Base-by-base conservation (phyloP, 2,329 filamentous ascomycete genomes). In the Diaporthe amygdali region DNA sequence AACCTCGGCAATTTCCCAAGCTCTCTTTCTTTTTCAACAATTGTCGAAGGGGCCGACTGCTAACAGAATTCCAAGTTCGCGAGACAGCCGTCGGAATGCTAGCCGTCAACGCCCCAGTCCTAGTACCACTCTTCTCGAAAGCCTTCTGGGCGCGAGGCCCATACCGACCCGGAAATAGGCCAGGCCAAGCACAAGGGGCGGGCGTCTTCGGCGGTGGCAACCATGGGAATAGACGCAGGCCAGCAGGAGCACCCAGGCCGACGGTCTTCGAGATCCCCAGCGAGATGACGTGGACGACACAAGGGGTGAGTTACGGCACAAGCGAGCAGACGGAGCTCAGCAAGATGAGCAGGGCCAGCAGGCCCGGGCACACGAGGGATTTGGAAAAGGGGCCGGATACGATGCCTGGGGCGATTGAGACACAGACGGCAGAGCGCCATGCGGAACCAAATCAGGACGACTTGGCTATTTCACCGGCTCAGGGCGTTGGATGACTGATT, bases 41-140 rank as follows among this genome's bases (percentile, higher is more conserved):
- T 51, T 17, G 5, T 30, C 15, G 44, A 34, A 9, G 20, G 22
- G 17, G 9, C 7, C 27, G 7, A n/a, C 3, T 32, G 5, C 55
- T 63, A 20, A 63, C 56, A 34, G 15, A 2, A 47, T 17, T 10
- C 4, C 39, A 22, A 64, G 59, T 75, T 49, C 75, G 73, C 10
- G 74, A 75, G 34, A 71, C 22, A 81, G 82, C 69, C 27, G 72
- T 72, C 8, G 74, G 75, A 0, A 63, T 76, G 46, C 3, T 74
- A 15, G 75, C 74, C 30, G 74, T 75, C 14, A 76, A 74, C n/a
- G 59, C 71, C 2, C 74, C 75, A 3, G 68, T 75, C 12, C 17
- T 76, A 9, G 56, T 68, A 4, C 75, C 74, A 1, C 25, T 75
- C n/a, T 73, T 73, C 55, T 71, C 68, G 1, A 49, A 55, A 30